Base-by-base conservation (phyloP, 2,329 filamentous ascomycete species). In the Hymenoscyphus albidus region DNA sequence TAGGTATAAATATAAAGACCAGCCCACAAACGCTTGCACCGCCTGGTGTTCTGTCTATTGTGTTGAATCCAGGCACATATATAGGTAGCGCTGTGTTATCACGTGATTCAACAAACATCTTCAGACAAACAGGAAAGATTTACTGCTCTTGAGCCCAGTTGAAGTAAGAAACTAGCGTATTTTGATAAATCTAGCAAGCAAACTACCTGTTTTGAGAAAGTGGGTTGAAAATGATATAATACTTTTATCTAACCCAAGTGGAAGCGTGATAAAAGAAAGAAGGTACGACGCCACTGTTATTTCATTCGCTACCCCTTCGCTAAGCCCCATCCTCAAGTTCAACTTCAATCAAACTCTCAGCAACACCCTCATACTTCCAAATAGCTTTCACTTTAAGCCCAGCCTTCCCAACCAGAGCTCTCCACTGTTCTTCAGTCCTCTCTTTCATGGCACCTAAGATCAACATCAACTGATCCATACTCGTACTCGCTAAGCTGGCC, bases 381-480 rank as follows among this genome's bases (percentile, higher is more conserved):
- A 63, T 63, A 6, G 58, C 63, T 10, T 48, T 13, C 13, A 66
- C 27, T 12, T 58, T 62, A 27, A 61, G 39, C 10, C 64, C 65
- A 22, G 61, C 61, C 58, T 62, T 31, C n/a, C 22, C 40, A 12
- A 67, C 12, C 9, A 65, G 14, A 12, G 57, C 35, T 12, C 57
- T 22, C 65, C 64, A 67, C 5, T 65, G 40, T 14, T 31, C 35
- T 22, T 65, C 57, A 6, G 63, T 67, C 12, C 65, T 59, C 40
- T 67, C 63, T 3, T 40, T 40, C 9, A 31, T n/a, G 5, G 54
- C 76, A 48, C 18, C 69, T 72, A 2, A 70, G 70, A 72, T 39
- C 35, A 78, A 73, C 76, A 78, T 76, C 12, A 73, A 71, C 1
- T 78, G 66, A 63, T 79, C 77, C 27, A 76, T 74, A 0, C 70